These are phyloP conservation scores for Sugiyamaella boreocaroliniensis DNA, from an alignment of 805 yeast species.

Conservation along the genomic window DNA sequence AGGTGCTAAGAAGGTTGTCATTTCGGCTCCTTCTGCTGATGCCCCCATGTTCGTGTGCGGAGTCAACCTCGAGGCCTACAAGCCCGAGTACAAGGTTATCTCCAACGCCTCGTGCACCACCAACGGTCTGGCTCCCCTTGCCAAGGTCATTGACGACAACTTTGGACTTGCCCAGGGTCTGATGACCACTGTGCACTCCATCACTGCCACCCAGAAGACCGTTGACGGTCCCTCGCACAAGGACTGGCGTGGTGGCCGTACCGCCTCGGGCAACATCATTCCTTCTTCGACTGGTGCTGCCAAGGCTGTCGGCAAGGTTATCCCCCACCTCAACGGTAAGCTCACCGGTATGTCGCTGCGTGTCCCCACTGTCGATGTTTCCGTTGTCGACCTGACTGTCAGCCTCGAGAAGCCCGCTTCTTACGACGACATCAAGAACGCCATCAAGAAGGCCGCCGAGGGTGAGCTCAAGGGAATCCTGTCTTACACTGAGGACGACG, in stretches of 20 bases:
- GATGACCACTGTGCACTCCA: conserved; percentile 95
- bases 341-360: conserved; percentile 91
- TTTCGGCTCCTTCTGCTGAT: conserved; percentile 89
- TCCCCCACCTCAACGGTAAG: conserved; percentile 85
- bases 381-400: conserved; percentile 88
- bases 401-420: conserved; percentile 70
- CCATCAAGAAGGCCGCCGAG: conserved; percentile 69
- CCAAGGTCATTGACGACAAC: conserved; percentile 78
- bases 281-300: conserved; percentile 98
- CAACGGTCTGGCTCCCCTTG: conserved; percentile 91
- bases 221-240: conserved; percentile 96
- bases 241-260: conserved; percentile 99
- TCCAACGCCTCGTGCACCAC: conserved; percentile 96
- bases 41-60: conserved; percentile 95
- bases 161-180: conserved; percentile 88
- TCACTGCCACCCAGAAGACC: conserved; percentile 93
- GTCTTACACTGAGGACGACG: conserved; percentile 89
- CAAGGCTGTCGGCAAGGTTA: conserved; percentile 94
- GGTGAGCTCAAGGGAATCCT: conserved; percentile 72
- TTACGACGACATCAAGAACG: conserved; percentile 75
- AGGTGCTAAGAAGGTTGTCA: conserved; percentile 92
- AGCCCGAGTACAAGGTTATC: conserved; percentile 64
- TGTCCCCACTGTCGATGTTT: conserved; percentile 90
- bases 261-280: conserved; percentile 91
- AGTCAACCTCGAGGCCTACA: conserved; percentile 78